phyloP scores from a whole-genome alignment of 257 asterid genomes.

The Ehretia macrophylla region DNA sequence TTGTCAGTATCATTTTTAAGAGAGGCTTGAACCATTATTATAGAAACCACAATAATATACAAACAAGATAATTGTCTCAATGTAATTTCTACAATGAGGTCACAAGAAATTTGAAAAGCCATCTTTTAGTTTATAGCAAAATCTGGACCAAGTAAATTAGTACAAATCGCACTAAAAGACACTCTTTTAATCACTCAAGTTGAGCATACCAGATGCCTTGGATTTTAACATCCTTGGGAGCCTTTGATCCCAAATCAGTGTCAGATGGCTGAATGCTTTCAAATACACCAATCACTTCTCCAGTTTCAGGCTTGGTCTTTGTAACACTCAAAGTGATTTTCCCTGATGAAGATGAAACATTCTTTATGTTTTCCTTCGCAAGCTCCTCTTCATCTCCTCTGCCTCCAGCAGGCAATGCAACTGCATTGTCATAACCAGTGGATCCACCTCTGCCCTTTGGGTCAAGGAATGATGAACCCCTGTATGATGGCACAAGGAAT shows the following conservation, averaged over 20 bases:
- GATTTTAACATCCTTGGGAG: conserved; percentile 91
- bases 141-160: conserved; percentile 28
- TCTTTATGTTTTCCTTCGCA: conserved; percentile 81
- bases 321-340: conserved; percentile 84
- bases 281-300: conserved; percentile 91
- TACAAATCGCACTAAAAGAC: too few species aligned
- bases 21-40: not conserved
- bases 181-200: conserved; percentile 63
- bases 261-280: conserved; percentile 98
- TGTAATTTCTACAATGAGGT: conserved; percentile 23
- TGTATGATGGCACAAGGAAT: conserved; percentile 88
- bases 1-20: too few species aligned
- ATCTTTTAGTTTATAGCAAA: conserved; percentile 36
- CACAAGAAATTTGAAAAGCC: conserved; percentile 24
- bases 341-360: conserved; percentile 59
- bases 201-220: conserved; percentile 99
- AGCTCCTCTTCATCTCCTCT: conserved; percentile 98
- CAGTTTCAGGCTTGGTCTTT: conserved; percentile 80
- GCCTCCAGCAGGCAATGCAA: conserved; percentile 98
- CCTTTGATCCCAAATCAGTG: conserved; percentile 92
- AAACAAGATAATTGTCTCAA: conserved; percentile 30
- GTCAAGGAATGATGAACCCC: conserved; percentile 98
- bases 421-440: conserved; percentile 94
- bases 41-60: conserved; percentile 33
- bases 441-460: conserved; percentile 99